These are phyloP conservation scores for Camellia japonica DNA, from an alignment of 148 eudicot species.

Conservation along the genomic window DNA sequence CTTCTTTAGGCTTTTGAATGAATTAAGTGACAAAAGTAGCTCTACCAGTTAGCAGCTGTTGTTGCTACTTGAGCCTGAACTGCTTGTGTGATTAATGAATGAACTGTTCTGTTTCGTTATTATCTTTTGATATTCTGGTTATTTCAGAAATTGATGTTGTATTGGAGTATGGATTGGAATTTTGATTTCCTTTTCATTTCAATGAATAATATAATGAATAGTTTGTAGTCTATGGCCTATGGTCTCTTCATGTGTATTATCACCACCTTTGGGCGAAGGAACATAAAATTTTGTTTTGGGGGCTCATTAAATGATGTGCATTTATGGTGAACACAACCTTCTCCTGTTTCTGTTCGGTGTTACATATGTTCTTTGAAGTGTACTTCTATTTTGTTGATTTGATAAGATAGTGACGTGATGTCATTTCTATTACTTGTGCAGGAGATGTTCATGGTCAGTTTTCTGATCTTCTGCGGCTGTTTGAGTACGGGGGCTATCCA, in stretches of 20 bases:
- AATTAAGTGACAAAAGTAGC: not conserved
- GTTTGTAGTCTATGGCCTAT: not conserved
- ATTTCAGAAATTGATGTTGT: not conserved
- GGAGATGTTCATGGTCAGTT: constrained; percentile 82
- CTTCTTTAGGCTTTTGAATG: constrained; percentile 6
- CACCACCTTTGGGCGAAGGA: not conserved
- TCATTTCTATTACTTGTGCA: constrained; percentile 19
- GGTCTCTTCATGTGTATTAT: not conserved
- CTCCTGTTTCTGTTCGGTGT: not conserved
- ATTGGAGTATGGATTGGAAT: not conserved
- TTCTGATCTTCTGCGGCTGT: constrained; percentile 78
- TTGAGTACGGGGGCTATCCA: constrained; percentile 81
- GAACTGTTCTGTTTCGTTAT: not conserved
- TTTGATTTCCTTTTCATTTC: not conserved
- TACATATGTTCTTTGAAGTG: not conserved
- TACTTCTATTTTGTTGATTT: constrained; percentile 12
- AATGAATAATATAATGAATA: not conserved
- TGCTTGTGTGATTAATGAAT: not conserved
- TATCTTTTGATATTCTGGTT: not conserved
- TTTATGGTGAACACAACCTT: not conserved
- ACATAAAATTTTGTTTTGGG: not conserved
- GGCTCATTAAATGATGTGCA: not conserved
- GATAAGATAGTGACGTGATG: constrained; percentile 11
- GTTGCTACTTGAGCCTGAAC: constrained; percentile 1
- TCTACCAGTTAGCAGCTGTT: not conserved